These are phyloP conservation scores for Colletotrichum liaoningense DNA, from an alignment of 2,329 filamentous ascomycete species.

Conservation along the genomic window DNA sequence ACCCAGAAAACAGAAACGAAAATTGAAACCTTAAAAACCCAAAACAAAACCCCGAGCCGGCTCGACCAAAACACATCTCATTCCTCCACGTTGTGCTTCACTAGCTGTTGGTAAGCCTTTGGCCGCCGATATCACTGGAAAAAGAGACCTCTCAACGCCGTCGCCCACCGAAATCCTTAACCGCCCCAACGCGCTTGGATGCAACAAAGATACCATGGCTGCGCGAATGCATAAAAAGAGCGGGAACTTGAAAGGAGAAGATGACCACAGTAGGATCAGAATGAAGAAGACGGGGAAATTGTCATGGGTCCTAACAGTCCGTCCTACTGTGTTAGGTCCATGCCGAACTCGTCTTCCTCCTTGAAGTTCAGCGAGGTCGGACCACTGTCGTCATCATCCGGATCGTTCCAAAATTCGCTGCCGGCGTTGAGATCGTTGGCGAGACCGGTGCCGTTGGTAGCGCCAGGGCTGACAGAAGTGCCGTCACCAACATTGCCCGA, in stretches of 20 bases:
- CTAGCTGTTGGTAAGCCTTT: not conserved
- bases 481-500: constrained; percentile 50
- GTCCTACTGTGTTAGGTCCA: constrained; percentile 72
- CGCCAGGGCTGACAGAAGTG: constrained; percentile 65
- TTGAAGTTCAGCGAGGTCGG: constrained; percentile 80
- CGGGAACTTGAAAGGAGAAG: not conserved
- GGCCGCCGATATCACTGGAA: not conserved
- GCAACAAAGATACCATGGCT: constrained; percentile 9
- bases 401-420: constrained; percentile 74
- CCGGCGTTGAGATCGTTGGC: constrained; percentile 60
- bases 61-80: not conserved
- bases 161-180: constrained; percentile 8
- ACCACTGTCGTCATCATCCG: constrained; percentile 78
- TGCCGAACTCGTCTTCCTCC: constrained; percentile 93
- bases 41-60: not conserved
- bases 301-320: not conserved
- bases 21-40: constrained; percentile 2
- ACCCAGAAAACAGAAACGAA: constrained; percentile 18
- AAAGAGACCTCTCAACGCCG: constrained; percentile 10
- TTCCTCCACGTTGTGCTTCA: not conserved
- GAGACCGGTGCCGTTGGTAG: constrained; percentile 50
- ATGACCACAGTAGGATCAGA: not conserved
- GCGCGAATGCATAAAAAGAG: not conserved
- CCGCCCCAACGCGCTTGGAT: constrained; percentile 3
- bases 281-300: no score